Percentiles rank a stretch among this genome's conserved stretches.
Evolutionary conservation across 345 rosid genomes (phyloP).

Genomic region (Odontarrhena argentea): DNA sequence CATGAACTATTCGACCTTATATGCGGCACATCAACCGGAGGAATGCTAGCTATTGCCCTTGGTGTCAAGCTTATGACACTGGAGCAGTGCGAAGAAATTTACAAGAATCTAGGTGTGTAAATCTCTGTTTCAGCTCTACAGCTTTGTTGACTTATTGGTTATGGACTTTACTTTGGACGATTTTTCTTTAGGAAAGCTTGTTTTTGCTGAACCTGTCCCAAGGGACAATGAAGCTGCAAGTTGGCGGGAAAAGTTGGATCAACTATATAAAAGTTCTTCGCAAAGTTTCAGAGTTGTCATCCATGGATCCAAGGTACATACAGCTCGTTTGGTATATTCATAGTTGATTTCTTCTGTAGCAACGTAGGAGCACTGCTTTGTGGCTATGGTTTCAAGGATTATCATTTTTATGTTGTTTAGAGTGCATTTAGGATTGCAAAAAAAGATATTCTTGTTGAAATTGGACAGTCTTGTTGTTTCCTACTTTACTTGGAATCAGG

Average conservation of each 20-base stretch:
- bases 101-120: constrained; percentile 88
- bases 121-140: constrained; percentile 6
- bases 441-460: neutral
- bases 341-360: constrained; percentile 7
- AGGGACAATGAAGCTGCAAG: constrained; percentile 98
- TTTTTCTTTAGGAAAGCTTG: constrained; percentile 80
- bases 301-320: constrained; percentile 94
- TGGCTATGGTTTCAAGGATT: constrained; percentile 5
- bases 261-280: constrained; percentile 95
- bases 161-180: constrained; percentile 32
- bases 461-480: constrained; percentile 9
- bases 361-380: constrained; percentile 10
- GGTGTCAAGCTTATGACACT: constrained; percentile 89
- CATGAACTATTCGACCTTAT: constrained; percentile 96
- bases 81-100: constrained; percentile 91
- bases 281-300: constrained; percentile 99
- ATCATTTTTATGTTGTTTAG: constrained; percentile 4
- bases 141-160: constrained; percentile 17
- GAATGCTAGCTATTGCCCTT: constrained; percentile 98
- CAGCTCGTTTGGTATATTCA: constrained; percentile 15
- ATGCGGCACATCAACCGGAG: constrained; percentile 99
- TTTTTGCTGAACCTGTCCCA: constrained; percentile 91
- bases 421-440: constrained; percentile 12
- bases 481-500: constrained; percentile 33
- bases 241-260: constrained; percentile 98